A percentile compares a stretch with the other conserved stretches of the same genome.
Conservation (phyloP, 2,329 filamentous ascomycete genomes). For the Aspergillus glaucus region DNA sequence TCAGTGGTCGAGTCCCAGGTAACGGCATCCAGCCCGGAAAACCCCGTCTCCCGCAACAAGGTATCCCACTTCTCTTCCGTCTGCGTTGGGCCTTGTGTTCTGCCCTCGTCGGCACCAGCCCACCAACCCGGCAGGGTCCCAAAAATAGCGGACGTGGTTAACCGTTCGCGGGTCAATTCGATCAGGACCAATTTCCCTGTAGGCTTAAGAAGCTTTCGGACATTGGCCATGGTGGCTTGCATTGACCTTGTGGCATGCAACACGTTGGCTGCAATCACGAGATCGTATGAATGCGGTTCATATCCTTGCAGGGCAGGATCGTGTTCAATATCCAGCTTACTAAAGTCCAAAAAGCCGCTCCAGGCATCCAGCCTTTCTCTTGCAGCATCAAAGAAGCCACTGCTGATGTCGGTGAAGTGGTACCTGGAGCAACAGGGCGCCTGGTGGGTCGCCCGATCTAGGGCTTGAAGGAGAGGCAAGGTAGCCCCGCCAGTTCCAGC, state of each 20-base stretch:
- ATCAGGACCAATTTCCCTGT: slow-evolving; percentile 41
- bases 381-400: slow-evolving; percentile 26
- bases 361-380: slow-evolving; percentile 19
- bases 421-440: slow-evolving; percentile 7
- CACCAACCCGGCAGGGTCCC: slow-evolving; percentile 32
- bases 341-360: slow-evolving; percentile 19
- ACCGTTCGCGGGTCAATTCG: slow-evolving; percentile 25
- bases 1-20: background rate
- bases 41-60: slow-evolving; percentile 14
- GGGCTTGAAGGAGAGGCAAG: background rate
- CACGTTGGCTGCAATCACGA: slow-evolving; percentile 24
- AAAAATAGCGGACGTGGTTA: slow-evolving; percentile 13
- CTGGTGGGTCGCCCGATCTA: background rate
- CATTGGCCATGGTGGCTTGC: slow-evolving; percentile 14
- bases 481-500: slow-evolving; percentile 6
- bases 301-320: slow-evolving; percentile 21
- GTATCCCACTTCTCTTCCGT: slow-evolving; percentile 16
- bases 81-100: slow-evolving; percentile 1
- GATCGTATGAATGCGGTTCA: slow-evolving; percentile 15
- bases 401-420: slow-evolving; percentile 18
- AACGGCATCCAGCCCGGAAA: slow-evolving; percentile 18
- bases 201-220: slow-evolving; percentile 24
- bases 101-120: slow-evolving; percentile 17
- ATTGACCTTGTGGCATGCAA: slow-evolving; percentile 19
- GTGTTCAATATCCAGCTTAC: slow-evolving; percentile 17